Conservation (phyloP, 441 rosid genomes). For the Biscutella auriculata region DNA sequence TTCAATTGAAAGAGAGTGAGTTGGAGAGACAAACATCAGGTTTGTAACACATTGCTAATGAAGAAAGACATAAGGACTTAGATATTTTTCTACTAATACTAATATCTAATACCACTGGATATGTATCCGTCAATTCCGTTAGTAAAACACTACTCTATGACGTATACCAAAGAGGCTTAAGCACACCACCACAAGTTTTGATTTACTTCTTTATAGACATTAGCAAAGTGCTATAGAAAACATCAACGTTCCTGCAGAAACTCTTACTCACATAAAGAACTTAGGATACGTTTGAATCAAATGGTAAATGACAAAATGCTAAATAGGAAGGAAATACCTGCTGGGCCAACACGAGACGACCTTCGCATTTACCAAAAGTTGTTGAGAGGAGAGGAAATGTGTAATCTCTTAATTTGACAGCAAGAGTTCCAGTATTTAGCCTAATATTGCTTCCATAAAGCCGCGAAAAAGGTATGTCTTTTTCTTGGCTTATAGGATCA, state of each 20-base stretch:
- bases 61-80: neutral
- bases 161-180: too few species aligned
- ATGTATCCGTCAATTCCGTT: neutral
- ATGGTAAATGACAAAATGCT: neutral
- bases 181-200: too few species aligned
- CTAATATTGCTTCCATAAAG: conserved; percentile 74
- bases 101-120: neutral
- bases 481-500: conserved; percentile 72
- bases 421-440: conserved; percentile 52
- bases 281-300: neutral
- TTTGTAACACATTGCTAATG: neutral
- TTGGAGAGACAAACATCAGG: too few species aligned
- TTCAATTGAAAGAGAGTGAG: too few species aligned
- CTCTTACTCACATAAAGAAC: too few species aligned
- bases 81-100: neutral
- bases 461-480: conserved; percentile 88
- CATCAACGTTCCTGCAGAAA: too few species aligned
- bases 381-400: conserved; percentile 79
- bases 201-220: too few species aligned
- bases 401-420: conserved; percentile 68
- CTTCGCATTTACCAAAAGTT: conserved; percentile 83
- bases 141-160: neutral
- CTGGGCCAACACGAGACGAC: conserved; percentile 83
- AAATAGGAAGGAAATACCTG: conserved; percentile 45
- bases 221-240: too few species aligned